Evolutionary conservation across 2,329 filamentous ascomycete species (phyloP).

Genomic region (Rhynchosporium graminicola): DNA sequence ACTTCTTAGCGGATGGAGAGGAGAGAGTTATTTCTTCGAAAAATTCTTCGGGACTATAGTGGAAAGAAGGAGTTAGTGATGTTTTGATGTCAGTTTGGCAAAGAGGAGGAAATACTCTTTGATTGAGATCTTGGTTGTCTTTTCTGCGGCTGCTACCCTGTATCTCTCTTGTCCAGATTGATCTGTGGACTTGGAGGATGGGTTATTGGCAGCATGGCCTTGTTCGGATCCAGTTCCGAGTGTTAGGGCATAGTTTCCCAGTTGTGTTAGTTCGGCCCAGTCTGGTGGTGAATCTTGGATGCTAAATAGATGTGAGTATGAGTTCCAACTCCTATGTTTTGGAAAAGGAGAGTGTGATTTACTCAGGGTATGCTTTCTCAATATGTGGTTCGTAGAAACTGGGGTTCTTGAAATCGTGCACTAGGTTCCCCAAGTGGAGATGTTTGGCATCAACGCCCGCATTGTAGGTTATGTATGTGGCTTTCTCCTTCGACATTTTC

Average conservation of each 20-base stretch:
- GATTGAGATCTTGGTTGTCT: conserved; percentile 29
- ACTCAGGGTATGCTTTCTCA: conserved; percentile 32
- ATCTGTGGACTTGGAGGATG: conserved; percentile 14
- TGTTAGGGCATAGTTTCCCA: conserved; percentile 32
- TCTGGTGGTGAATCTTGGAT: conserved; percentile 25
- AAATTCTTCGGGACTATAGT: conserved; percentile 26
- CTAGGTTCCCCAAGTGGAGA: conserved; percentile 33
- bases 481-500: conserved; percentile 19
- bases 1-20: conserved; percentile 28
- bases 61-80: not conserved
- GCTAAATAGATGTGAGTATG: not conserved
- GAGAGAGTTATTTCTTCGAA: conserved; percentile 29
- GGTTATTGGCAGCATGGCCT: conserved; percentile 20
- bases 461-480: conserved; percentile 32
- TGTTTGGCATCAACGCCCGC: conserved; percentile 28
- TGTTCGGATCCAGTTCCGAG: conserved; percentile 26
- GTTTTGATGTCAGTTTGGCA: not conserved
- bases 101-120: conserved; percentile 26
- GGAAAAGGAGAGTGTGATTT: not conserved
- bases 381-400: conserved; percentile 29
- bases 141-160: conserved; percentile 31
- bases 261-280: conserved; percentile 24
- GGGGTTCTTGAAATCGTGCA: conserved; percentile 30
- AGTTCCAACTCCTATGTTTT: not conserved
- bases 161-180: conserved; percentile 24